Evolutionary conservation across 2,329 filamentous ascomycete species (phyloP).

Genomic region (Bipolaris sorokiniana): DNA sequence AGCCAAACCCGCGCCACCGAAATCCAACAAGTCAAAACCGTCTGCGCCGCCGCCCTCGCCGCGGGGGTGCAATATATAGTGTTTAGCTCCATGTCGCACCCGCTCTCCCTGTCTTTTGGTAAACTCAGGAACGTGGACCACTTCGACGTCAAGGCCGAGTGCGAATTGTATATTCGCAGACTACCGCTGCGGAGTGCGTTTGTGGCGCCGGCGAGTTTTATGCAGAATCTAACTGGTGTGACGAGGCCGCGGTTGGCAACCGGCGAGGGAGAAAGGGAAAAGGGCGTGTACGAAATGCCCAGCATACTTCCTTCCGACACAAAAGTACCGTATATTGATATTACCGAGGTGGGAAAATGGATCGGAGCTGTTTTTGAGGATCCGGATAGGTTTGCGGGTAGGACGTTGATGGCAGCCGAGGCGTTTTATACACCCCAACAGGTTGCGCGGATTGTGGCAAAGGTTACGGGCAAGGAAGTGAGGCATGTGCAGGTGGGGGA

Average conservation of each 20-base stretch:
- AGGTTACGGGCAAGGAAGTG: slow-evolving; percentile 50
- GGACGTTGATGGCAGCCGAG: slow-evolving; percentile 54
- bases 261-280: slow-evolving; percentile 5
- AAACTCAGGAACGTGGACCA: slow-evolving; percentile 50
- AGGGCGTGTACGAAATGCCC: slow-evolving; percentile 37
- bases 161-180: slow-evolving; percentile 61
- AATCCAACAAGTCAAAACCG: slow-evolving; percentile 31
- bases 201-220: slow-evolving; percentile 62
- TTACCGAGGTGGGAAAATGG: slow-evolving; percentile 55
- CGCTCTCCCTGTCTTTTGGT: slow-evolving; percentile 39
- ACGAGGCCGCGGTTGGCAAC: slow-evolving; percentile 23
- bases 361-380: slow-evolving; percentile 52
- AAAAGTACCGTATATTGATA: slow-evolving; percentile 55
- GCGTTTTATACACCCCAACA: slow-evolving; percentile 51
- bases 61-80: slow-evolving; percentile 49
- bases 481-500: slow-evolving; percentile 32
- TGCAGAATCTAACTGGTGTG: slow-evolving; percentile 53
- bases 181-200: slow-evolving; percentile 60
- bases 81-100: slow-evolving; percentile 44
- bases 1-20: slow-evolving; percentile 34
- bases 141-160: slow-evolving; percentile 64
- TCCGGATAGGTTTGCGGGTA: slow-evolving; percentile 53
- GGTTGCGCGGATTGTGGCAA: slow-evolving; percentile 49
- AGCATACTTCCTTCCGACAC: slow-evolving; percentile 20
- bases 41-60: slow-evolving; percentile 43